A percentile compares a stretch with the other conserved stretches of the same genome.
These are phyloP conservation scores for Citrus hindsii DNA, from an alignment of 345 rosid species.

Conservation along the genomic window DNA sequence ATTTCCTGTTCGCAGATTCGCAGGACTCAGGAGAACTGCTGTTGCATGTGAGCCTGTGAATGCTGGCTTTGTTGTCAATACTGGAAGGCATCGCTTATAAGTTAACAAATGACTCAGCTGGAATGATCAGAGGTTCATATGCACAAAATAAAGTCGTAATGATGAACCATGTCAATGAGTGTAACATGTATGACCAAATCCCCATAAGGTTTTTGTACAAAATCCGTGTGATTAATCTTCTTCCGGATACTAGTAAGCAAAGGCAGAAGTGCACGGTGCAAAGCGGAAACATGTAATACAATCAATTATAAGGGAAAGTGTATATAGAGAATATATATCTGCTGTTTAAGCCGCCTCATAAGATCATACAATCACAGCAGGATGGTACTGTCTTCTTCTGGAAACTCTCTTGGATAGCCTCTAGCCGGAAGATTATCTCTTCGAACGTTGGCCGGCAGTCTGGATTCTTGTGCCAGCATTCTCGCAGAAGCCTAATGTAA, in stretches of 20 bases:
- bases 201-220: neutral
- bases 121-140: neutral
- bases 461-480: slow-evolving; percentile 67
- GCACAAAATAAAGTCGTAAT: neutral
- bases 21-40: too few relatives aligned
- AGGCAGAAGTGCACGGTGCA: neutral
- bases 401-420: slow-evolving; percentile 36
- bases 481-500: slow-evolving; percentile 48
- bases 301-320: neutral
- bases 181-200: neutral
- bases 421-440: slow-evolving; percentile 51
- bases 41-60: too few relatives aligned
- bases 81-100: too few relatives aligned
- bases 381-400: slow-evolving; percentile 3
- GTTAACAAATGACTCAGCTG: neutral
- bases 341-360: slow-evolving; percentile 16
- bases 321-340: neutral
- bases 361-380: slow-evolving; percentile 29
- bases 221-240: slow-evolving; percentile 1
- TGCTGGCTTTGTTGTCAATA: too few relatives aligned
- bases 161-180: neutral
- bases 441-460: slow-evolving; percentile 59
- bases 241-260: neutral
- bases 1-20: too few relatives aligned
- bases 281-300: neutral